These are phyloP conservation scores for Thamnidium elegans DNA, from an alignment of 192 early-diverging fungal genomes.

Conservation along the genomic window DNA sequence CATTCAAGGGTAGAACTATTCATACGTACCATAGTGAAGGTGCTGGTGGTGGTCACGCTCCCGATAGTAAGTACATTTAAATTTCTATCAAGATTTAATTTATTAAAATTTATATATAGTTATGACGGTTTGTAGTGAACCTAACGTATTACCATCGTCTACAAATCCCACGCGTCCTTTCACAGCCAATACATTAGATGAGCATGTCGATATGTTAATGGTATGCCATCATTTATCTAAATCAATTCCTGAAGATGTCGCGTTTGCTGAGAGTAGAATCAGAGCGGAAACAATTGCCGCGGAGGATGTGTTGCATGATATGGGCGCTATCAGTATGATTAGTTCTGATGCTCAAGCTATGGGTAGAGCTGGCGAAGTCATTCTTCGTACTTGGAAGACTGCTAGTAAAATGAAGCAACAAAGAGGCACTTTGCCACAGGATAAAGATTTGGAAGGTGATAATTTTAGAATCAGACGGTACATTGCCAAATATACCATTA, in stretches of 20 bases:
- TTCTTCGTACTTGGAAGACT: slow-evolving; percentile 91
- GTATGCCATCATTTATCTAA: slow-evolving; percentile 95
- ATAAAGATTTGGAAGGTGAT: slow-evolving; percentile 58
- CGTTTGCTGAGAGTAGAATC: slow-evolving; percentile 96
- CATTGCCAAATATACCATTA: slow-evolving; percentile 97
- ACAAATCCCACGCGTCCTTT: slow-evolving; percentile 97
- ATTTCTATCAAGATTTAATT: not conserved
- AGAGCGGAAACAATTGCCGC: slow-evolving; percentile 96
- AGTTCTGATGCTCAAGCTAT: slow-evolving; percentile 94
- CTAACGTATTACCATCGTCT: slow-evolving; percentile 89
- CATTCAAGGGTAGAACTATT: slow-evolving; percentile 89
- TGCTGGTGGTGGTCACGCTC: slow-evolving; percentile 94
- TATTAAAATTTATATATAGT: slow-evolving; percentile 28
- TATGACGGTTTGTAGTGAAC: slow-evolving; percentile 70
- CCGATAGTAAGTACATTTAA: slow-evolving; percentile 52
- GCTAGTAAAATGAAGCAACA: slow-evolving; percentile 93
- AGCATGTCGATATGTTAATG: slow-evolving; percentile 99
- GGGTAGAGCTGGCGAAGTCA: slow-evolving; percentile 95
- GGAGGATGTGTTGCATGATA: slow-evolving; percentile 93
- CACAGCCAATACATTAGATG: slow-evolving; percentile 93
- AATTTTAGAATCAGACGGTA: slow-evolving; percentile 91
- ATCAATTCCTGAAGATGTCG: slow-evolving; percentile 92
- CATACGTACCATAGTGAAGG: slow-evolving; percentile 98
- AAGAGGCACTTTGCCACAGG: slow-evolving; percentile 61
- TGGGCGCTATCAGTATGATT: slow-evolving; percentile 94